Evolutionary conservation across 208 protist species (phyloP).

Genomic region (Trypanosoma cruzi): DNA sequence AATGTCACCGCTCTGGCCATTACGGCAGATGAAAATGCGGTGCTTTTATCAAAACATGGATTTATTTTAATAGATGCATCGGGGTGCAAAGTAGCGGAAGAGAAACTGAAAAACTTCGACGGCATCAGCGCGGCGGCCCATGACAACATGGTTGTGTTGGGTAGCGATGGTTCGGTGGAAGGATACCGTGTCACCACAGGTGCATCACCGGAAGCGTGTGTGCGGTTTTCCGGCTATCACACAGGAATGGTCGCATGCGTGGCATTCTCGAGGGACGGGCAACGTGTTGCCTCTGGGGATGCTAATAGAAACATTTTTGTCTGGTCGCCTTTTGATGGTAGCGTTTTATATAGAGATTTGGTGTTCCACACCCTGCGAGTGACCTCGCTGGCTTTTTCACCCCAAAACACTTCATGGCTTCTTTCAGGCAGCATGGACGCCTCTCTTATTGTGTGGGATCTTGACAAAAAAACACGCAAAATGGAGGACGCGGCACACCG

Average conservation of each 20-base stretch:
- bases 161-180: slow-evolving; percentile 33
- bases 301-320: slow-evolving; percentile 37
- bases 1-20: slow-evolving; percentile 18
- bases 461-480: slow-evolving; percentile 23
- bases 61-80: slow-evolving; percentile 18
- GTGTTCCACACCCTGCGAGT: slow-evolving; percentile 47
- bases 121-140: slow-evolving; percentile 26
- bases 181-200: slow-evolving; percentile 17
- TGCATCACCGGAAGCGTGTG: slow-evolving; percentile 1
- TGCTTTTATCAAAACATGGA: slow-evolving; percentile 18
- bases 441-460: slow-evolving; percentile 44
- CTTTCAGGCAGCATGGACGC: slow-evolving; percentile 44
- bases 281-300: slow-evolving; percentile 36
- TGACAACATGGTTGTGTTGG: slow-evolving; percentile 26
- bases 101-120: slow-evolving; percentile 29
- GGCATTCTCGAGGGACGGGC: slow-evolving; percentile 27
- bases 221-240: slow-evolving; percentile 32
- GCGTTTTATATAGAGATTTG: slow-evolving; percentile 32
- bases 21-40: slow-evolving; percentile 3
- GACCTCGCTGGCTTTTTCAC: slow-evolving; percentile 31
- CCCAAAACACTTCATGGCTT: slow-evolving; percentile 20
- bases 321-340: slow-evolving; percentile 35
- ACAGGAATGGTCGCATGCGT: slow-evolving; percentile 29
- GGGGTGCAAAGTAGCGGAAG: slow-evolving; percentile 26
- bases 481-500: slow-evolving; percentile 41